Base-by-base conservation (phyloP, 108 stramenopile species). In the Nitzschia sp. region DNA sequence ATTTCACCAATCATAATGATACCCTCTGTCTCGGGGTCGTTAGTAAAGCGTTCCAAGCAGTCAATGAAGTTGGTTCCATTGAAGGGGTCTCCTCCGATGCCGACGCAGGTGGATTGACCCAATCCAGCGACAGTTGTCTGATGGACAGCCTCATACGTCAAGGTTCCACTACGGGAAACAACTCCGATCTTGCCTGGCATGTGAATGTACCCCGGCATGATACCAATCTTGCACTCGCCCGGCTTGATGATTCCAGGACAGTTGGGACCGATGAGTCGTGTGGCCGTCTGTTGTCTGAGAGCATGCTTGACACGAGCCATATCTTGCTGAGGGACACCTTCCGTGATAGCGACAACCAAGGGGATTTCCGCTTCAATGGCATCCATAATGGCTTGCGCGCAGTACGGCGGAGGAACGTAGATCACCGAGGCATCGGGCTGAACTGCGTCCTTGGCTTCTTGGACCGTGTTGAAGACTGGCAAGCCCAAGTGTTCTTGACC, bases 161-260 rank as follows among this genome's bases (percentile, higher is more conserved):
- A 66, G 11, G 98, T 99, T 52, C 98, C 98, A 55, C 87, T 89
- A 33, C 98, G 85, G 33, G 88, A 90, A 9, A 99, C 98, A 28
- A 99, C 95, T 60, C 98, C 98, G 72, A 99, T 98, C 77, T 96
- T 97, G 34, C 98, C 98, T 53, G 66, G 68, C 74, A 66, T 73
- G 82, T 99, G 98, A 84, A 99, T 99, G 87, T 98, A 96, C 58
- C 98, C 98, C 41, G 98, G 98, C 98, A 99, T 99, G 87, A 99
- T 99, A 32, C 98, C 98, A 64, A 99, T 97, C 81, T 99, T 99
- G 83, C 96, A 98, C 83, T 98, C 98, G 26, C 92, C 96, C 0
- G 98, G 97, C 82, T 99, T 99, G 94, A 99, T 99, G 72, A 99
- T 99, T 58, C 61, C 98, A 21, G 98, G 98, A 82, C 98, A 99